phyloP scores from a whole-genome alignment of 768 basidiomycete species.

The Rhodosporidiobolus sp. region DNA sequence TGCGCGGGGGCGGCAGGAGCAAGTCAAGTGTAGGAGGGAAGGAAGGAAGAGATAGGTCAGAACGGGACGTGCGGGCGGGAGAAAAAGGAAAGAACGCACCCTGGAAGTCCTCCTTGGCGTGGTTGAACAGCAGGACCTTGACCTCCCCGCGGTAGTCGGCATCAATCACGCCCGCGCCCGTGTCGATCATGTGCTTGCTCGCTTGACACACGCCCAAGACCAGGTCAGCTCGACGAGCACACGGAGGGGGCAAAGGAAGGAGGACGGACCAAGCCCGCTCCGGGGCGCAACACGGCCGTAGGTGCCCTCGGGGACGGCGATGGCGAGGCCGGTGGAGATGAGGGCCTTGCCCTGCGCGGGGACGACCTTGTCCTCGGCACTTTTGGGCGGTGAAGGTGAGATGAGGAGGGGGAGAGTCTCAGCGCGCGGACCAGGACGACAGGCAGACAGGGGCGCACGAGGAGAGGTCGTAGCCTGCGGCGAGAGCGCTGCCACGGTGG shows the following conservation, averaged over 20 bases:
- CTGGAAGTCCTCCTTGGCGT: slow-evolving; percentile 81
- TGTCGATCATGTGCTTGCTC: slow-evolving; percentile 95
- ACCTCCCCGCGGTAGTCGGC: slow-evolving; percentile 91
- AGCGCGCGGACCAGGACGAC: background rate
- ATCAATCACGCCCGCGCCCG: slow-evolving; percentile 95
- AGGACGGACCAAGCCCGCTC: slow-evolving; percentile 77
- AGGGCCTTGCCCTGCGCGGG: slow-evolving; percentile 89
- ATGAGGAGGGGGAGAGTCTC: background rate
- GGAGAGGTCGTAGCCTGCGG: slow-evolving; percentile 95
- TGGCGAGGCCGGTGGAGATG: slow-evolving; percentile 83
- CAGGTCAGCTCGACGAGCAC: background rate
- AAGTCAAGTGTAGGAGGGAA: too few relatives aligned
- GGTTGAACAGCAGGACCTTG: slow-evolving; percentile 89
- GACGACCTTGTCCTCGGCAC: slow-evolving; percentile 77
- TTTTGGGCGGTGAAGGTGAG: slow-evolving; percentile 46
- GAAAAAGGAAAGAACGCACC: slow-evolving; percentile 52
- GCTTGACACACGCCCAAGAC: slow-evolving; percentile 54
- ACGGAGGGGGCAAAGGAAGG: background rate
- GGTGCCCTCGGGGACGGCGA: slow-evolving; percentile 87
- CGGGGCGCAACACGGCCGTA: slow-evolving; percentile 96
- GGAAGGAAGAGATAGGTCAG: background rate
- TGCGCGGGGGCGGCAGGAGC: slow-evolving; percentile 45
- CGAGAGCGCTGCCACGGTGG: slow-evolving; percentile 75
- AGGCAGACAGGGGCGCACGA: slow-evolving; percentile 57
- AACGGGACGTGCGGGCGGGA: background rate